Conservation (phyloP, 164 flowering plant species). For the Chimonanthus salicifolius region DNA sequence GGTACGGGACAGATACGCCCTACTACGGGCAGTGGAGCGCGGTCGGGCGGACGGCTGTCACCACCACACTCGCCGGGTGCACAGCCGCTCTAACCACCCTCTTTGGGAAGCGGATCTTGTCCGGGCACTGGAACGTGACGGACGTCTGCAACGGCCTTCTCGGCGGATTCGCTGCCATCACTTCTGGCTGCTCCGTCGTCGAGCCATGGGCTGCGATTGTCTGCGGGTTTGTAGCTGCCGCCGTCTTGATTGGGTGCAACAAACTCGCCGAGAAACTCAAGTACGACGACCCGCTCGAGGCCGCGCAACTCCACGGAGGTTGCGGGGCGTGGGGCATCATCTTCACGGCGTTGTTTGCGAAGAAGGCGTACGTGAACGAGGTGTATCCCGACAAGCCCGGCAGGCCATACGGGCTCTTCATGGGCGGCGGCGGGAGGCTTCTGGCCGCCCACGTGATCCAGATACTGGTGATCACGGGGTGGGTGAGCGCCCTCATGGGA, state of each 20-base stretch:
- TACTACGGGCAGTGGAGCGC: conserved; percentile 73
- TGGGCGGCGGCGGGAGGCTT: conserved; percentile 72
- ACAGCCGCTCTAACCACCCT: conserved; percentile 64
- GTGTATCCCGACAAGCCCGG: conserved; percentile 39
- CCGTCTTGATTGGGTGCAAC: conserved; percentile 44
- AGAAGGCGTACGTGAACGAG: conserved; percentile 42
- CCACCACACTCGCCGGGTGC: conserved; percentile 69
- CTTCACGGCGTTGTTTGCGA: conserved; percentile 68
- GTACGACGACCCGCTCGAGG: conserved; percentile 74
- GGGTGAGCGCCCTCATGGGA: conserved; percentile 82
- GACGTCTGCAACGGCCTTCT: too few species aligned
- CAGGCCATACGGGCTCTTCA: conserved; percentile 61
- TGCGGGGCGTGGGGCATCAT: conserved; percentile 85
- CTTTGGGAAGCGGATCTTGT: conserved; percentile 47
- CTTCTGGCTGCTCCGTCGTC: too few species aligned
- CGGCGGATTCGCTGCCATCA: too few species aligned
- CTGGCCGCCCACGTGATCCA: conserved; percentile 65
- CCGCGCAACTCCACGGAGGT: conserved; percentile 76
- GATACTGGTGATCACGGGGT: conserved; percentile 55
- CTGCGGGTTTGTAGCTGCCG: too few species aligned
- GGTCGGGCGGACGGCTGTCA: conserved; percentile 64
- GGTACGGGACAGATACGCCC: conserved; percentile 25
- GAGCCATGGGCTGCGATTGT: too few species aligned
- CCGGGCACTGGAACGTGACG: conserved; percentile 65
- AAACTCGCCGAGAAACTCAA: conserved; percentile 39